Percentiles rank a stretch among this genome's conserved stretches.
phyloP scores from a whole-genome alignment of 805 yeast species.

The Suhomyces pyralidae region DNA sequence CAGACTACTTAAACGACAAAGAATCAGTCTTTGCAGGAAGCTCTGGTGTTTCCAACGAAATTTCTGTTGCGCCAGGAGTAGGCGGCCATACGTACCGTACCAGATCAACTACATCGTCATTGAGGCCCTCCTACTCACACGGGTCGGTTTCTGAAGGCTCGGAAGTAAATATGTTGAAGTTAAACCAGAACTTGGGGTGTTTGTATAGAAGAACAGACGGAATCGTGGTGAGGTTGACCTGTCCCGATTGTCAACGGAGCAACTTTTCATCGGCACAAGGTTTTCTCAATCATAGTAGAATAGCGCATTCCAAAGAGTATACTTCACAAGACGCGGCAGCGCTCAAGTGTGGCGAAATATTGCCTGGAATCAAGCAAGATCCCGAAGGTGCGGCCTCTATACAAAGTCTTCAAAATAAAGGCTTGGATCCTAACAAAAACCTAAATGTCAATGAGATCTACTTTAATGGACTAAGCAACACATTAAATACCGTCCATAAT shows the following conservation, averaged over 20 bases:
- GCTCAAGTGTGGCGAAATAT: constrained; percentile 55
- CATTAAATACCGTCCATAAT: constrained; percentile 26
- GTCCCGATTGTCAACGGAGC: constrained; percentile 63
- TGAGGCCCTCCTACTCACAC: constrained; percentile 19
- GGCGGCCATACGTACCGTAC: constrained; percentile 40
- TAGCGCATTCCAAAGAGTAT: constrained; percentile 69
- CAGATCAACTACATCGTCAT: constrained; percentile 49
- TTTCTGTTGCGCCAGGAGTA: constrained; percentile 5
- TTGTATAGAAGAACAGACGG: constrained; percentile 70
- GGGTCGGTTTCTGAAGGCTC: neutral
- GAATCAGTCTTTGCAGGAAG: neutral
- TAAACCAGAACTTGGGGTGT: constrained; percentile 39
- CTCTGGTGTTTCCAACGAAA: neutral
- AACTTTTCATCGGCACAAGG: constrained; percentile 81
- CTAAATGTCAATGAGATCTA: constrained; percentile 36
- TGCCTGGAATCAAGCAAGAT: constrained; percentile 56
- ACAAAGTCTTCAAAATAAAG: constrained; percentile 29
- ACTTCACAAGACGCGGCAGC: constrained; percentile 76
- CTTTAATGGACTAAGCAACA: constrained; percentile 30
- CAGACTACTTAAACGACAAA: constrained; percentile 6
- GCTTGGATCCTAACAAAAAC: constrained; percentile 42
- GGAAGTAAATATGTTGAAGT: neutral
- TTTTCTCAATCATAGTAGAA: constrained; percentile 70
- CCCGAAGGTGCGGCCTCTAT: constrained; percentile 45
- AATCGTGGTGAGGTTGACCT: constrained; percentile 60